Evolutionary conservation across 352 stramenopile species (phyloP).

Genomic region (Paralagenidium karlingii): DNA sequence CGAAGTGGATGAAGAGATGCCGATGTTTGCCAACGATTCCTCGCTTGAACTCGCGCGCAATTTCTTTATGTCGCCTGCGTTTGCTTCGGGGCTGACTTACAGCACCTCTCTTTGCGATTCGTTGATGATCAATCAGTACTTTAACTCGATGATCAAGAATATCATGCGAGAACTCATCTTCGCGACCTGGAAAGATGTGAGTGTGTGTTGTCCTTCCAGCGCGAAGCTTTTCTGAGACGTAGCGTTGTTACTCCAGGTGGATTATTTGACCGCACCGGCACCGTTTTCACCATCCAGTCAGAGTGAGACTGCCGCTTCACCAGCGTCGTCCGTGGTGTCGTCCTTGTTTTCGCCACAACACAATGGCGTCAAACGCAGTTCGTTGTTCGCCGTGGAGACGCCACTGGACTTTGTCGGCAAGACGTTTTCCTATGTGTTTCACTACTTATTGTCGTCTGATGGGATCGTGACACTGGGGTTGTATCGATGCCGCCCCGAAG

Average conservation of each 20-base stretch:
- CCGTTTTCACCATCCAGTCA: conserved; percentile 1
- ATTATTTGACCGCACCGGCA: conserved; percentile 16
- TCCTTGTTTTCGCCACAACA: conserved; percentile 14
- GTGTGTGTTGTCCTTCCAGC: neutral
- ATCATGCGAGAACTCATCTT: conserved; percentile 83
- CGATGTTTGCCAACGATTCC: too few relatives aligned
- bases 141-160: conserved; percentile 78
- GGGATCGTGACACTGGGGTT: conserved; percentile 65
- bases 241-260: conserved; percentile 7
- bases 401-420: conserved; percentile 69
- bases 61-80: conserved; percentile 70
- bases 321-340: conserved; percentile 17
- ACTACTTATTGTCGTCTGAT: conserved; percentile 69
- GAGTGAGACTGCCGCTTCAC: neutral
- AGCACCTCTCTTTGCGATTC: conserved; percentile 78
- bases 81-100: conserved; percentile 74
- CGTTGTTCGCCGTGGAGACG: conserved; percentile 69
- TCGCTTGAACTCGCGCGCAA: too few relatives aligned
- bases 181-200: conserved; percentile 49
- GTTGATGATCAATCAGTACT: conserved; percentile 83
- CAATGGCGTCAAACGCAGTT: conserved; percentile 37
- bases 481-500: conserved; percentile 60
- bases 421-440: conserved; percentile 72
- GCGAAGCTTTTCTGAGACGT: neutral
- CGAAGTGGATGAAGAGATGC: too few relatives aligned